Evolutionary conservation across 2,329 filamentous ascomycete species (phyloP).

Genomic region (Trichoderma polysporum): DNA sequence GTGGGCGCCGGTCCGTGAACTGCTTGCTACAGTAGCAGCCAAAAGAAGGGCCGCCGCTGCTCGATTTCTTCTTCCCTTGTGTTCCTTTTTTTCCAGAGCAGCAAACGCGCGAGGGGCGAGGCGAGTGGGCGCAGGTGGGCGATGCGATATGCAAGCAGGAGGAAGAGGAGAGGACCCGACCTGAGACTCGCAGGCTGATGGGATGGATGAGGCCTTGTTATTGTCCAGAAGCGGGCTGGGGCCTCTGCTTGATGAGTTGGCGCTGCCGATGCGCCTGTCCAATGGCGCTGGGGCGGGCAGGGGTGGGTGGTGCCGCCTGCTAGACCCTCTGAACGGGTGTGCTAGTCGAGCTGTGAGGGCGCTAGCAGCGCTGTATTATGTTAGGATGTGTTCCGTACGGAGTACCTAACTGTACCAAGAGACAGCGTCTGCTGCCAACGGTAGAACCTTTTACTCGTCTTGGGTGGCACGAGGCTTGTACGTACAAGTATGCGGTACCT

Average conservation of each 20-base stretch:
- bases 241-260: conserved; percentile 39
- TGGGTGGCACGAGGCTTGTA: neutral
- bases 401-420: no score
- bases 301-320: conserved; percentile 27
- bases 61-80: neutral
- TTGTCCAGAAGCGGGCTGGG: conserved; percentile 34
- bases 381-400: no score
- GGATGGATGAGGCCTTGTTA: conserved; percentile 32
- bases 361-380: neutral
- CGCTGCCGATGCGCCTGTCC: conserved; percentile 39
- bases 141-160: conserved; percentile 5
- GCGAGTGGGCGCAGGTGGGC: conserved; percentile 7
- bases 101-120: neutral
- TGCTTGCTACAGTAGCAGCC: neutral
- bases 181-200: neutral
- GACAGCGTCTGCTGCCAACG: no score
- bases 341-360: conserved; percentile 2
- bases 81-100: neutral
- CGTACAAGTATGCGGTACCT: neutral
- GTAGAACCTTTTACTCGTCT: neutral
- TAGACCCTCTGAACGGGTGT: conserved; percentile 22
- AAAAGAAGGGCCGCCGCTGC: neutral
- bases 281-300: conserved; percentile 34
- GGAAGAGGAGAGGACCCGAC: neutral
- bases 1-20: neutral